phyloP scores from a whole-genome alignment of 2,329 filamentous ascomycete species.

The Cladophialophora carrionii region DNA sequence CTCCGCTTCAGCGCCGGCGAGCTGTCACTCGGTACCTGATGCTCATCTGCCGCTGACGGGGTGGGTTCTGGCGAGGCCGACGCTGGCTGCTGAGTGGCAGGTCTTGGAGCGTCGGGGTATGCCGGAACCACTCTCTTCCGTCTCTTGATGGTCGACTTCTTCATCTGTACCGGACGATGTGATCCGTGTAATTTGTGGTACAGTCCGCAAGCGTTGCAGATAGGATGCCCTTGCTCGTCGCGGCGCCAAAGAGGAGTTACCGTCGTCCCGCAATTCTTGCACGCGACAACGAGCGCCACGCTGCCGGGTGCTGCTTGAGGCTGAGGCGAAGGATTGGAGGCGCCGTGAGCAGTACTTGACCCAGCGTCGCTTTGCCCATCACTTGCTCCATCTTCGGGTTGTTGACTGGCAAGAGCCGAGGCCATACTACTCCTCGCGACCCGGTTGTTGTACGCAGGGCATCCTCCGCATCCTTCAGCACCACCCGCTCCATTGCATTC shows the following conservation, averaged over 20 bases:
- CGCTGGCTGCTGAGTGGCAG: slow-evolving; percentile 27
- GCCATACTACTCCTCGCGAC: slow-evolving; percentile 59
- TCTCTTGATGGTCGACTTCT: slow-evolving; percentile 95
- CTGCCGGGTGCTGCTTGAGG: slow-evolving; percentile 22
- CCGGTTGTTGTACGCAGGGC: slow-evolving; percentile 95
- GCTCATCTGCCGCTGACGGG: slow-evolving; percentile 22
- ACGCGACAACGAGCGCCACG: slow-evolving; percentile 73
- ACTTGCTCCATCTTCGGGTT: slow-evolving; percentile 8
- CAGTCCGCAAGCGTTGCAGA: slow-evolving; percentile 96
- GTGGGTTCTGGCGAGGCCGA: slow-evolving; percentile 31
- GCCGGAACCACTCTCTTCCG: slow-evolving; percentile 92
- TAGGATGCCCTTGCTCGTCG: slow-evolving; percentile 92
- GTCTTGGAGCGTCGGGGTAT: slow-evolving; percentile 48
- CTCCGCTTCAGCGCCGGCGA: slow-evolving; percentile 38
- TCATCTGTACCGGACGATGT: slow-evolving; percentile 96
- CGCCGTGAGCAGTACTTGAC: slow-evolving; percentile 12
- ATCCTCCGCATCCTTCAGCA: slow-evolving; percentile 91
- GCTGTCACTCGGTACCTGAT: slow-evolving; percentile 25
- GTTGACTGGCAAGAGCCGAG: slow-evolving; percentile 15
- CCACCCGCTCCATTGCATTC: slow-evolving; percentile 96
- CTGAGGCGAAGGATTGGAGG: slow-evolving; percentile 17
- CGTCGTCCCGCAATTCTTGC: slow-evolving; percentile 95
- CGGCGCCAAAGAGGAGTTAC: slow-evolving; percentile 95
- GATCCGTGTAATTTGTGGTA: slow-evolving; percentile 96
- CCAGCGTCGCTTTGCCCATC: slow-evolving; percentile 20